Conservation (phyloP, 2,329 filamentous ascomycete species). For the Arthrobotrys sinensis region DNA sequence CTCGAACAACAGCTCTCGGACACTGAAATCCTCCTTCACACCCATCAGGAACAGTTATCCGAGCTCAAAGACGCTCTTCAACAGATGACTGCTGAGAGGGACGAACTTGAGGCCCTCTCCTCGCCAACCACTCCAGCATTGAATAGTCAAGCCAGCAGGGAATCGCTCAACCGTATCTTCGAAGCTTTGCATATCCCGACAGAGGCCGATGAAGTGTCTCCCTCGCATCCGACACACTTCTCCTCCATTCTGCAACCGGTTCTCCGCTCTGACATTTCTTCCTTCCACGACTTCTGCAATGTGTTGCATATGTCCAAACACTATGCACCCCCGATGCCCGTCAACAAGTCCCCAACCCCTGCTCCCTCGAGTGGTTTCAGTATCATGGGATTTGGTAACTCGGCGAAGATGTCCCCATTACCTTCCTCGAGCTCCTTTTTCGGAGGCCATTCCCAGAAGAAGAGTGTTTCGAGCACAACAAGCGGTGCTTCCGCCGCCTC, state of each 20-base stretch:
- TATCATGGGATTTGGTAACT: constrained; percentile 71
- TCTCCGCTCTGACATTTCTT: constrained; percentile 82
- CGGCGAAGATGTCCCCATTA: constrained; percentile 64
- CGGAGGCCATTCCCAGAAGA: constrained; percentile 65
- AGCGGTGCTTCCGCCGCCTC: constrained; percentile 72
- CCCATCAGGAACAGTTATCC: constrained; percentile 91
- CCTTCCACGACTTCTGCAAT: constrained; percentile 87
- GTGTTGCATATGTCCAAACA: constrained; percentile 79
- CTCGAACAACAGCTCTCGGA: constrained; percentile 87
- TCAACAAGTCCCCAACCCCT: constrained; percentile 77
- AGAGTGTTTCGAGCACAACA: constrained; percentile 75
- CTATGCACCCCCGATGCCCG: constrained; percentile 70
- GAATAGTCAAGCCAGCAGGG: constrained; percentile 71
- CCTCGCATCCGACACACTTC: constrained; percentile 80
- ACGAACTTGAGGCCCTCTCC: constrained; percentile 78
- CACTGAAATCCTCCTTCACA: constrained; percentile 85
- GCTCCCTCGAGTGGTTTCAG: constrained; percentile 78
- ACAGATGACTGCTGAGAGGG: constrained; percentile 80
- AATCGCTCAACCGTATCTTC: constrained; percentile 72
- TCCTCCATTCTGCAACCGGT: constrained; percentile 86
- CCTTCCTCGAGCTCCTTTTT: constrained; percentile 61
- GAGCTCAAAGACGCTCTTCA: constrained; percentile 95
- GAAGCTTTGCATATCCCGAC: constrained; percentile 75
- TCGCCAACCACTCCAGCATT: constrained; percentile 86
- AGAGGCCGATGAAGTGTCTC: constrained; percentile 72